Base-by-base conservation (phyloP, 2,329 filamentous ascomycete genomes). In the Curvularia sp. region DNA sequence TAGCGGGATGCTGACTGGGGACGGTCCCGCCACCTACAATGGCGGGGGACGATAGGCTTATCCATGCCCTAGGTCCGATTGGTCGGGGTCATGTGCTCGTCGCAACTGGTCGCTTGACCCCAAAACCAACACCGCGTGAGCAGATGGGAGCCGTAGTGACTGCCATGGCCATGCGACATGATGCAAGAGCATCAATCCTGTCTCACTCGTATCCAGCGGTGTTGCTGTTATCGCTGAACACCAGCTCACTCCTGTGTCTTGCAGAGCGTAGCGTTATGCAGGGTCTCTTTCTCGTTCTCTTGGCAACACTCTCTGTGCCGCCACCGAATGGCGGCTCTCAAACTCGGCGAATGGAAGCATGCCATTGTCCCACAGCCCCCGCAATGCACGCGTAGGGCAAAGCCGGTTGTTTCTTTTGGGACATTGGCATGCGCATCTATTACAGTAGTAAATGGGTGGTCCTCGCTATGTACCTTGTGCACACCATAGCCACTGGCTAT, bases 181-280 rank as follows among this genome's bases (percentile, higher is more conserved):
- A 5, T 42, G 42, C 20, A 9, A 18, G 24, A 35, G 26, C 5
- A 5, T 20, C 33, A 9, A 26, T n/a, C 26, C 15, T 26, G 42
- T 46, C 6, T 20, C 20, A 43, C n/a, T 42, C 13, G n/a, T 12
- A 22, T 44, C 39, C 26, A 28, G 42, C 6, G 26, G 12, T 20
- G 38, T 26, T 3, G n/a, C 31, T 22, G 26, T 24, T 26, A 49
- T 49, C 35, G 46, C 43, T 43, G 20, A 47, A 49, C 53, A 60
- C 52, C 56, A 53, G 50, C 42, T 58, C 61, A 52, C 33, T 60
- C 57, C 53, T 60, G 53, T 49, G 58, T 18, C 13, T 57, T 60
- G 53, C 57, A 52, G 42, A 22, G 30, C 8, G 15, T 49, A 38
- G 50, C 58, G 54, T 55, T 56, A 74, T 74, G 71, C 70, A 74